Evolutionary conservation across 148 eudicot genomes (phyloP).

Genomic region (Vaccinium darrowii): DNA sequence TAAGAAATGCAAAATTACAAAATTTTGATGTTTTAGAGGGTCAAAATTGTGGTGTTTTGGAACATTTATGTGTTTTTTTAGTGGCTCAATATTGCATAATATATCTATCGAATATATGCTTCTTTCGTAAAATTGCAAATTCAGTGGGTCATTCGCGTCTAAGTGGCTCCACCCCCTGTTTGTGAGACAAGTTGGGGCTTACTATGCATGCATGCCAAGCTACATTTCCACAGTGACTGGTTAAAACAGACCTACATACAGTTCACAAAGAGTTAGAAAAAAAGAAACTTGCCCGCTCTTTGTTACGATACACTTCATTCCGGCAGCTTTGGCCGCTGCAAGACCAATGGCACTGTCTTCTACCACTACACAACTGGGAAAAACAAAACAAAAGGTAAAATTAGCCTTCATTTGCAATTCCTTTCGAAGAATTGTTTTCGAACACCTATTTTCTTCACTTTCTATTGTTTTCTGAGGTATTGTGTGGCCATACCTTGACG

Average conservation of each 20-base stretch:
- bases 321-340: conserved; percentile 98
- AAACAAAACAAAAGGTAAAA: not conserved
- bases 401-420: no score
- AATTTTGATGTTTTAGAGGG: no score
- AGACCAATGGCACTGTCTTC: conserved; percentile 97
- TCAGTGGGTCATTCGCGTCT: no score
- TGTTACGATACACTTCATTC: conserved; percentile 94
- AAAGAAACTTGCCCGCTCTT: conserved; percentile 76
- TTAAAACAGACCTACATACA: not conserved
- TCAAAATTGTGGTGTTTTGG: no score
- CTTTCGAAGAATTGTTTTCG: no score
- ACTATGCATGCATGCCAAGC: not conserved
- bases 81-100: no score
- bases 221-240: not conserved
- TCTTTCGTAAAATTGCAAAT: no score
- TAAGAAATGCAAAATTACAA: no score
- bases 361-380: conserved; percentile 78
- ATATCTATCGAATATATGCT: no score
- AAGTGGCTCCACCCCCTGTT: no score
- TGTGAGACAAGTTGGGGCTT: not conserved
- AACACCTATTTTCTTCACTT: not conserved
- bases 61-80: no score
- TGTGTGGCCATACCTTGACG: conserved; percentile 59
- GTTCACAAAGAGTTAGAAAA: not conserved
- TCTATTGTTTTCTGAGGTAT: not conserved